Evolutionary conservation across 192 early-diverging fungal genomes (phyloP).

Genomic region (Paraglomus occultum): DNA sequence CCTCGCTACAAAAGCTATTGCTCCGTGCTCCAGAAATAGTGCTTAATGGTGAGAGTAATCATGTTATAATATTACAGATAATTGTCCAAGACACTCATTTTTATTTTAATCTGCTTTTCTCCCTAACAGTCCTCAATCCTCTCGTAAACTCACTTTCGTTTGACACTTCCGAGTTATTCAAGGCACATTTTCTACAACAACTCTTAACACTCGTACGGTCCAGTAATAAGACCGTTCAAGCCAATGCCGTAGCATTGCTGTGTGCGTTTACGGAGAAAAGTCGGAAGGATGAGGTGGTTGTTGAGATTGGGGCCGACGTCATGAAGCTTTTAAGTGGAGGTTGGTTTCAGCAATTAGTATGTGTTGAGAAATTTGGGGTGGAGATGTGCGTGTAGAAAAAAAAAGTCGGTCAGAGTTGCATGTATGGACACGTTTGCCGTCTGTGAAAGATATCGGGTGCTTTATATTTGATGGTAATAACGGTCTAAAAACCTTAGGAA

Average conservation of each 20-base stretch:
- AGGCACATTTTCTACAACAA: constrained; percentile 61
- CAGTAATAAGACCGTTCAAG: constrained; percentile 54
- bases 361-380: constrained; percentile 17
- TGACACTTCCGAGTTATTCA: constrained; percentile 59
- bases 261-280: constrained; percentile 50
- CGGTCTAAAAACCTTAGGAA: no score
- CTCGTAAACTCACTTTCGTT: constrained; percentile 55
- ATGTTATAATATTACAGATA: no score
- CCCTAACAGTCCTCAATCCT: constrained; percentile 47
- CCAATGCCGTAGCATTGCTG: constrained; percentile 60
- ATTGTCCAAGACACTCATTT: background rate
- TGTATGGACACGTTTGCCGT: no score
- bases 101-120: constrained; percentile 15
- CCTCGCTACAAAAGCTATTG: constrained; percentile 71
- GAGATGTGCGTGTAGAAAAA: constrained; percentile 31
- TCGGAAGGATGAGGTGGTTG: constrained; percentile 48
- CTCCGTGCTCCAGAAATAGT: constrained; percentile 85
- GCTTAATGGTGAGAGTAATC: constrained; percentile 47
- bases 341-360: background rate
- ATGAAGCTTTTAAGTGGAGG: constrained; percentile 43
- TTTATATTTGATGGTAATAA: no score
- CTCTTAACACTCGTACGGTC: constrained; percentile 66
- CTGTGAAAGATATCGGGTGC: no score
- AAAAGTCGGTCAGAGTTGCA: no score
- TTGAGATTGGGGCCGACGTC: constrained; percentile 59